phyloP scores from a whole-genome alignment of 768 basidiomycete species.

The Suillus americanus region DNA sequence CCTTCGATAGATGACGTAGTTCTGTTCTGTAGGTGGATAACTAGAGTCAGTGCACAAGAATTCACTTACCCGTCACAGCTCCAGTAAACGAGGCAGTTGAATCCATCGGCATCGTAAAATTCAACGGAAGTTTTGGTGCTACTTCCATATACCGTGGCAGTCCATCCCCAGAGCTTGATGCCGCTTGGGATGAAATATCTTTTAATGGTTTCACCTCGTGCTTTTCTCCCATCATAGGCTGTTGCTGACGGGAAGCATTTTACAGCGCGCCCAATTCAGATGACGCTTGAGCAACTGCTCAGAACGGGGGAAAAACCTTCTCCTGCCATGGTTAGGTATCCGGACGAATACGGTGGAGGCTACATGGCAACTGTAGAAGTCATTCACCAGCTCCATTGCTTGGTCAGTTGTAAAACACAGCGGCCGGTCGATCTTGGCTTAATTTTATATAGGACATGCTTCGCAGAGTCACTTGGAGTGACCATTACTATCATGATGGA shows the following conservation, averaged over 20 bases:
- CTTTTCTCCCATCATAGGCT: neutral
- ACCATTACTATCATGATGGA: slow-evolving; percentile 3
- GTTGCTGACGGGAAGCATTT: neutral
- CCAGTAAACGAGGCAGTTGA: slow-evolving; percentile 11
- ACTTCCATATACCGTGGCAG: slow-evolving; percentile 4
- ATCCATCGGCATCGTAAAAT: slow-evolving; percentile 6
- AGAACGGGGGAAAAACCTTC: slow-evolving; percentile 8
- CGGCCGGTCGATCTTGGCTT: neutral
- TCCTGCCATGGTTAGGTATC: slow-evolving; percentile 6
- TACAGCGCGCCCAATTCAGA: slow-evolving; percentile 9
- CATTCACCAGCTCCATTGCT: slow-evolving; percentile 13
- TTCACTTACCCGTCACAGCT: slow-evolving; percentile 1
- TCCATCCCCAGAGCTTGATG: slow-evolving; percentile 10
- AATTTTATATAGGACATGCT: slow-evolving; percentile 7
- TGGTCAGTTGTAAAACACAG: slow-evolving; percentile 2
- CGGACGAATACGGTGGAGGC: slow-evolving; percentile 14
- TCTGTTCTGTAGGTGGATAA: neutral
- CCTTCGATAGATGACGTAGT: neutral
- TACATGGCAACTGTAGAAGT: slow-evolving; percentile 13
- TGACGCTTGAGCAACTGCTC: slow-evolving; percentile 10
- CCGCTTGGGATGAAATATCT: slow-evolving; percentile 6
- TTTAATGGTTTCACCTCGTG: neutral
- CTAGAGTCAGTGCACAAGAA: neutral
- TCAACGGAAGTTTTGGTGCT: slow-evolving; percentile 2
- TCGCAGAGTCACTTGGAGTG: slow-evolving; percentile 9